These are phyloP conservation scores for Anethum foeniculum DNA, from an alignment of 140 eudicot genomes.

Conservation along the genomic window DNA sequence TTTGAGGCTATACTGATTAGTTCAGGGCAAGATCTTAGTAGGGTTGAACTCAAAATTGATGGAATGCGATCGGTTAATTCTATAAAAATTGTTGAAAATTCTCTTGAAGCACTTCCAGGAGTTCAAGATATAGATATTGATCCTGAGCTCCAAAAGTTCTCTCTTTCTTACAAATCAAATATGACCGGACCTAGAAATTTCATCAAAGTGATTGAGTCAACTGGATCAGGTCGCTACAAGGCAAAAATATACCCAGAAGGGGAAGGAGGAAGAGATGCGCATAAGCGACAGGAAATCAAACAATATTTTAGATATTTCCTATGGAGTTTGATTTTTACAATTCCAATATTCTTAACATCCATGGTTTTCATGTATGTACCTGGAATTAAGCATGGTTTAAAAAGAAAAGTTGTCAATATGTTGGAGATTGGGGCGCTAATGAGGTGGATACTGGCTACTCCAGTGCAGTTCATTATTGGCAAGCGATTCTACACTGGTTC, in stretches of 20 bases:
- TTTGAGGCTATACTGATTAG: constrained; percentile 66
- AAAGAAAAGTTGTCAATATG: constrained; percentile 59
- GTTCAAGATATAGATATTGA: constrained; percentile 53
- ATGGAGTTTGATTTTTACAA: constrained; percentile 85
- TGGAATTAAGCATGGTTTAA: constrained; percentile 55
- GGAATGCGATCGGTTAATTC: constrained; percentile 42
- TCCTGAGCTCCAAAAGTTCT: constrained; percentile 35
- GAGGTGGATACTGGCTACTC: constrained; percentile 79
- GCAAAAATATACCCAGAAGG: constrained; percentile 69
- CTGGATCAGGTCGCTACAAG: constrained; percentile 44
- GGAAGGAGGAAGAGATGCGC: constrained; percentile 45
- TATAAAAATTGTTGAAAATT: constrained; percentile 32
- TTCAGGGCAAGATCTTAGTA: constrained; percentile 68
- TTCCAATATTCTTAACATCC: constrained; percentile 82
- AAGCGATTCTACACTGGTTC: constrained; percentile 78
- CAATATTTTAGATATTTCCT: constrained; percentile 53
- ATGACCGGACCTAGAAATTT: constrained; percentile 79
- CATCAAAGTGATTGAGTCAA: constrained; percentile 57
- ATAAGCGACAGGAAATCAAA: constrained; percentile 54
- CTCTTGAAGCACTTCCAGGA: constrained; percentile 79
- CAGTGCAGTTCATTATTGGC: constrained; percentile 91
- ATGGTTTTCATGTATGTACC: constrained; percentile 97
- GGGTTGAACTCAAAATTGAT: constrained; percentile 53
- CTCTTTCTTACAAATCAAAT: constrained; percentile 69
- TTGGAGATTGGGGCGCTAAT: constrained; percentile 62